phyloP scores from a whole-genome alignment of 1,284 basidiomycete species.

The Irpex sp. region DNA sequence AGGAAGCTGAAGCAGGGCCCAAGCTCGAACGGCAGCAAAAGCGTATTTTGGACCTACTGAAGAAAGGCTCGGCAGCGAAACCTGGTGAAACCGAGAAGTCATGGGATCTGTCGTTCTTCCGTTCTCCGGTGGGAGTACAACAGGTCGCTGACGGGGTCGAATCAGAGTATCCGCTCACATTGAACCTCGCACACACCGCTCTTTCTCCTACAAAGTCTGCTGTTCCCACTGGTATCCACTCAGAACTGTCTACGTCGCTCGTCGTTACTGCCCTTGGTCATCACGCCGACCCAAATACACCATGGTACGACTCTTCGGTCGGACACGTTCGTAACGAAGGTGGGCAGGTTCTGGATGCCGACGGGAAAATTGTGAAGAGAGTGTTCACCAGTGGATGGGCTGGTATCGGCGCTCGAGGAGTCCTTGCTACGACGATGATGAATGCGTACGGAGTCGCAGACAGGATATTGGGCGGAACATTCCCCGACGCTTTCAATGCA shows the following conservation, averaged over 20 bases:
- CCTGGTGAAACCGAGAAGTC: conserved; percentile 50
- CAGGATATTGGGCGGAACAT: conserved; percentile 58
- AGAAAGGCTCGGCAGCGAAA: conserved; percentile 57
- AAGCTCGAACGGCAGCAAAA: conserved; percentile 61
- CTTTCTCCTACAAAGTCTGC: conserved; percentile 55
- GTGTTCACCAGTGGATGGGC: conserved; percentile 97
- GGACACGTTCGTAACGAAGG: conserved; percentile 45
- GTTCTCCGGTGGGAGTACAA: conserved; percentile 56
- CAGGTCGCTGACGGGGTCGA: conserved; percentile 12
- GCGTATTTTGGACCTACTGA: conserved; percentile 63
- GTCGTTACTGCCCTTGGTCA: conserved; percentile 91
- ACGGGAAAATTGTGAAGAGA: conserved; percentile 45
- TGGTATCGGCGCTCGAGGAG: conserved; percentile 87
- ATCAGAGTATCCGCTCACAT: conserved; percentile 23
- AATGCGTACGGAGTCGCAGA: conserved; percentile 84
- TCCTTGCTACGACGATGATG: conserved; percentile 93
- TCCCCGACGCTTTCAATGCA: conserved; percentile 18
- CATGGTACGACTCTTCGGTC: conserved; percentile 51
- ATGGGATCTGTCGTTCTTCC: conserved; percentile 84
- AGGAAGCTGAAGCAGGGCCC: conserved; percentile 25
- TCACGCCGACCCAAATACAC: conserved; percentile 55
- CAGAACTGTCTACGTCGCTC: conserved; percentile 63
- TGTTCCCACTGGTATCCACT: conserved; percentile 56
- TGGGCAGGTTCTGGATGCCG: conserved; percentile 49
- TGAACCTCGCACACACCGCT: conserved; percentile 59